Conservation (phyloP, 1,284 basidiomycete genomes). For the Microbotryum silenes-acaulis region DNA sequence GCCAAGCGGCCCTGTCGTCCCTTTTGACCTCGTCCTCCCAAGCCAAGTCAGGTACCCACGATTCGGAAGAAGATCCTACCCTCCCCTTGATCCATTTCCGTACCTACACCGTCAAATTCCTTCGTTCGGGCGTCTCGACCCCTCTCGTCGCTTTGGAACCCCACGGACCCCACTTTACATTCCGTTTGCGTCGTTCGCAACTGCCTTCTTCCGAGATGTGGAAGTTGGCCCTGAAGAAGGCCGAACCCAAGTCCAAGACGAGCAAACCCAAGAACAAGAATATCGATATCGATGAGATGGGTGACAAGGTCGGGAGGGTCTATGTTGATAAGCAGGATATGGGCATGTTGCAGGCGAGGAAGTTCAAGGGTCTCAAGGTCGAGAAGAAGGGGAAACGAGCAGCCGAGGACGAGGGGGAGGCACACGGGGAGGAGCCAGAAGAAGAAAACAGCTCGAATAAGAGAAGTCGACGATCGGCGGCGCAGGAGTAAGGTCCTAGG, state of each 20-base stretch:
- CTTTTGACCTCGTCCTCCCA: conserved; percentile 9
- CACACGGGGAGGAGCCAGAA: neutral
- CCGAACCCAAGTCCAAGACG: conserved; percentile 74
- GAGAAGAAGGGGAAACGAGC: conserved; percentile 1
- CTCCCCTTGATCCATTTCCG: conserved; percentile 82
- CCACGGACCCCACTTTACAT: conserved; percentile 87
- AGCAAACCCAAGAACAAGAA: conserved; percentile 81
- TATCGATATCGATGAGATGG: conserved; percentile 95
- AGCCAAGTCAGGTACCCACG: conserved; percentile 3
- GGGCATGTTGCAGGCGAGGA: conserved; percentile 71
- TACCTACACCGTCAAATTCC: conserved; percentile 69
- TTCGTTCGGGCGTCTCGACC: conserved; percentile 65
- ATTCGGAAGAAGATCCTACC: conserved; percentile 30
- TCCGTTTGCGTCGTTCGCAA: conserved; percentile 66
- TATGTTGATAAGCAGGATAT: conserved; percentile 89
- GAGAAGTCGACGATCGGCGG: no score
- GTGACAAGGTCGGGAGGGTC: conserved; percentile 81
- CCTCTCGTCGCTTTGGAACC: conserved; percentile 75
- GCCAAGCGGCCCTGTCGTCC: conserved; percentile 20
- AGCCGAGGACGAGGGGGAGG: neutral
- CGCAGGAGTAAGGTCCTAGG: no score
- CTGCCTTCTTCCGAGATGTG: conserved; percentile 68
- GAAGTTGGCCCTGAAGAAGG: conserved; percentile 70
- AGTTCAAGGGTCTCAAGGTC: conserved; percentile 80
- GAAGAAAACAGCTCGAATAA: no score